These are phyloP conservation scores for Mycena galericulata DNA, from an alignment of 768 basidiomycete genomes.

Conservation along the genomic window DNA sequence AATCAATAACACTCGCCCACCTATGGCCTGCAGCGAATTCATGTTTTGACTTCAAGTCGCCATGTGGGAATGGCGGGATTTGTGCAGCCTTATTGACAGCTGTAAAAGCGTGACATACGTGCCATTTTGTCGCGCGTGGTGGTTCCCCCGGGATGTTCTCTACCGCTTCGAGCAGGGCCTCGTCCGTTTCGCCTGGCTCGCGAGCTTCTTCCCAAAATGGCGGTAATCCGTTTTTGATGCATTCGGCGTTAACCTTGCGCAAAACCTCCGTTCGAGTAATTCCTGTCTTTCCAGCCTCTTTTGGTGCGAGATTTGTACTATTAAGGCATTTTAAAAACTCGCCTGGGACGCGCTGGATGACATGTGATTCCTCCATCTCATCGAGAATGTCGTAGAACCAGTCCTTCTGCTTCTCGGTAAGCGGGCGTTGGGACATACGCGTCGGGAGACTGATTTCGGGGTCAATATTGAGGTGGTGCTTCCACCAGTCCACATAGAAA, in stretches of 20 bases:
- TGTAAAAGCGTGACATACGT: constrained; percentile 4
- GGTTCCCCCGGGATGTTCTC: neutral
- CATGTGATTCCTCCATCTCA: constrained; percentile 11
- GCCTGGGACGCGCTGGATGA: constrained; percentile 10
- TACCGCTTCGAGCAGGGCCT: constrained; percentile 9
- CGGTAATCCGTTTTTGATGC: constrained; percentile 1
- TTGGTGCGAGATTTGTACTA: constrained; percentile 12
- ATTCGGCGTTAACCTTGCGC: constrained; percentile 11
- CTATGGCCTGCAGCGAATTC: constrained; percentile 47
- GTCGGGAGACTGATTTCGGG: neutral
- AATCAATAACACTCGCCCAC: constrained; percentile 28
- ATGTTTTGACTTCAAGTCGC: constrained; percentile 54
- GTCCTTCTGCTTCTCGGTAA: constrained; percentile 13
- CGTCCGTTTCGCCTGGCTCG: constrained; percentile 9
- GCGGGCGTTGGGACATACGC: constrained; percentile 13
- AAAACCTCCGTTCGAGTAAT: constrained; percentile 2
- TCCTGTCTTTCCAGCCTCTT: constrained; percentile 16
- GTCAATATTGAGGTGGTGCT: constrained; percentile 20
- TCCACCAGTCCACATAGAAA: constrained; percentile 18
- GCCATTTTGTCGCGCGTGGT: constrained; percentile 8
- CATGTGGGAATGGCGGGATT: constrained; percentile 46
- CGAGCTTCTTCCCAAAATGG: constrained; percentile 20
- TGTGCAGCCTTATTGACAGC: constrained; percentile 20
- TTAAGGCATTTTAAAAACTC: constrained; percentile 14
- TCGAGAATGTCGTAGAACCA: constrained; percentile 23